phyloP scores from a whole-genome alignment of 1,284 basidiomycete species.

The Rhodotorula sp. region DNA sequence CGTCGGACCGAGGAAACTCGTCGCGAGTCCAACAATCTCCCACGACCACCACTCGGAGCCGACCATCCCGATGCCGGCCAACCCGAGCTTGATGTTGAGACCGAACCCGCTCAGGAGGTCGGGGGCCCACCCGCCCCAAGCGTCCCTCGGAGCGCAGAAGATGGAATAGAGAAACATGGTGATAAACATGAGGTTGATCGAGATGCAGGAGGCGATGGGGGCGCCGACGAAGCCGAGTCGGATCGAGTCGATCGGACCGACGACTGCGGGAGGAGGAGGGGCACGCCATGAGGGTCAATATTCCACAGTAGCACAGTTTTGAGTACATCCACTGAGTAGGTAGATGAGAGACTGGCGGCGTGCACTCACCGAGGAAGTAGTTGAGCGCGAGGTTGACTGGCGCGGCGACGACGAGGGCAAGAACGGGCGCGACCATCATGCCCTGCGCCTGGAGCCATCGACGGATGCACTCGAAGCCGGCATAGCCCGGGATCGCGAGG shows the following conservation, averaged over 20 bases:
- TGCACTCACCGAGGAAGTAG: constrained; percentile 59
- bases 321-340: too few relatives aligned
- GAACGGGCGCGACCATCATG: constrained; percentile 80
- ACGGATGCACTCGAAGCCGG: constrained; percentile 54
- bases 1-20: constrained; percentile 54
- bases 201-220: constrained; percentile 82
- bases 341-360: too few relatives aligned
- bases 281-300: too few relatives aligned
- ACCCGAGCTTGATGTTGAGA: constrained; percentile 67
- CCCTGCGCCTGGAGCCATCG: constrained; percentile 89
- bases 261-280: constrained; percentile 47
- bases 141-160: constrained; percentile 69
- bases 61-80: constrained; percentile 61
- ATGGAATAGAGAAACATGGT: constrained; percentile 70
- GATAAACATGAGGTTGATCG: constrained; percentile 75
- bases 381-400: constrained; percentile 83
- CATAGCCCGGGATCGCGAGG: constrained; percentile 83
- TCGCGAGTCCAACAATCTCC: constrained; percentile 61
- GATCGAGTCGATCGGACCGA: constrained; percentile 51
- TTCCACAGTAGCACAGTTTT: too few relatives aligned
- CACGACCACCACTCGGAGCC: constrained; percentile 90
- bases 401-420: constrained; percentile 77
- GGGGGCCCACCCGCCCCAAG: constrained; percentile 76
- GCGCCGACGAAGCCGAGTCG: constrained; percentile 90
- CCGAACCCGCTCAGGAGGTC: constrained; percentile 69